Conservation (phyloP, 163 green algal genomes). For the Coccomyxa subellipsoidea region DNA sequence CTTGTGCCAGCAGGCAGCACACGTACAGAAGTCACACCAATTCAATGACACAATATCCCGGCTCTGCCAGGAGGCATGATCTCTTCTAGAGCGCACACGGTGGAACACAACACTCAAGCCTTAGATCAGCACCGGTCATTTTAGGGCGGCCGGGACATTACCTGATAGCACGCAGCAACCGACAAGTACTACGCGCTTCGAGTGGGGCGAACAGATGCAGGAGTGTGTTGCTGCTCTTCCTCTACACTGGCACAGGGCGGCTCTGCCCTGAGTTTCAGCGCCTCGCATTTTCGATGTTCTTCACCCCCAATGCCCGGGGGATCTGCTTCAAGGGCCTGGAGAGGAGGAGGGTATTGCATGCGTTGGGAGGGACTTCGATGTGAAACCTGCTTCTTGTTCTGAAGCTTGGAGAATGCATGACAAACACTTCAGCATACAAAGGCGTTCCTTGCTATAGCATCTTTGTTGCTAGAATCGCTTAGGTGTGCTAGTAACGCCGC, state of each 20-base stretch:
- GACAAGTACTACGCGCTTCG: not conserved
- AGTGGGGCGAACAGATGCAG: not conserved
- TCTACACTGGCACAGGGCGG: slow-evolving; percentile 7
- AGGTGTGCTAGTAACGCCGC: too few relatives aligned
- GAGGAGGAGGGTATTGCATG: too few relatives aligned
- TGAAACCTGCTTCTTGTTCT: too few relatives aligned
- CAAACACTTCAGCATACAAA: too few relatives aligned
- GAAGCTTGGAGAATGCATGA: too few relatives aligned
- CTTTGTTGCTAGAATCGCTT: too few relatives aligned
- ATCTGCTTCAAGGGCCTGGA: too few relatives aligned
- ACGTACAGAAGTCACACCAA: not conserved
- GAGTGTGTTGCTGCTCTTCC: slow-evolving; percentile 10
- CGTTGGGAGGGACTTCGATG: too few relatives aligned
- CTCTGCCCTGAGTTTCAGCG: not conserved
- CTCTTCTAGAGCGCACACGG: too few relatives aligned
- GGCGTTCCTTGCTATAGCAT: too few relatives aligned
- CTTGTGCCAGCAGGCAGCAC: not conserved
- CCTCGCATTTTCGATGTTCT: not conserved
- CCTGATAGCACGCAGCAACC: not conserved
- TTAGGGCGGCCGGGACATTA: not conserved
- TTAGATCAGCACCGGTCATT: not conserved
- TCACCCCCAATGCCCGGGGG: too few relatives aligned
- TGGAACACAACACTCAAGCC: not conserved
- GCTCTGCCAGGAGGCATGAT: not conserved
- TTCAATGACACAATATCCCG: too few relatives aligned